Evolutionary conservation across 1,139 yeast genomes (phyloP), one percentile per base, ranked within the genome.

Genomic region (Pichia sp.): DNA sequence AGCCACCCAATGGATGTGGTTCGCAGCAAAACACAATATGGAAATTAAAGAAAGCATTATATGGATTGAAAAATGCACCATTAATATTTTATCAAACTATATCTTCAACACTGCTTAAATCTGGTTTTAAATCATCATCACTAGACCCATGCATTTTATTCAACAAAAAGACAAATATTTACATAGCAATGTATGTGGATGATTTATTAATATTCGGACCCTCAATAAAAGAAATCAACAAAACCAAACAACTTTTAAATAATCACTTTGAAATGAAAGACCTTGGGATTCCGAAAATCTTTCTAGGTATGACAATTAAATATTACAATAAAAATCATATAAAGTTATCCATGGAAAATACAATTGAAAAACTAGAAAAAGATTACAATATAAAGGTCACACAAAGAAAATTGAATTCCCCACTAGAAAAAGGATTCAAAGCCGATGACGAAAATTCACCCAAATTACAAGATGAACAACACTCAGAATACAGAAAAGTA

Each of bases 41-140:
- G 45, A 43, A 43, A 34, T n/a, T 49, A 23, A 45, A 45, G 6
- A 49, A 47, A 38, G 31, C 31, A 6, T 33, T 49, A 4, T 45
- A 47, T 37, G 52, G 46, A 3, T 27, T 44, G 9, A 42, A 44
- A 29, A 43, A 47, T 36, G 36, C 45, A 7, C 39, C 42, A 11
- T 9, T 28, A 5, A 33, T 44, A 4, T 47, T 41, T 33, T 40
- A 38, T 29, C 28, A 31, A 41, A 41, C 43, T 10, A 1, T 41
- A n/a, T 26, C 43, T 2, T 9, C 3, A 27, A 36, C 36, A 3
- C 23, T 41, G 9, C 27, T 16, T 6, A 28, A 41, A 3, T 5
- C 8, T 6, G 39, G 36, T 2, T 41, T 36, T 9, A 32, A 27
- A 27, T n/a, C 36, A 9, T 41, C 39, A n/a, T n/a, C 6, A 8